Percentiles rank a stretch among this genome's conserved stretches.
Conservation (phyloP, 768 basidiomycete species). For the Collybiopsis luxurians region DNA sequence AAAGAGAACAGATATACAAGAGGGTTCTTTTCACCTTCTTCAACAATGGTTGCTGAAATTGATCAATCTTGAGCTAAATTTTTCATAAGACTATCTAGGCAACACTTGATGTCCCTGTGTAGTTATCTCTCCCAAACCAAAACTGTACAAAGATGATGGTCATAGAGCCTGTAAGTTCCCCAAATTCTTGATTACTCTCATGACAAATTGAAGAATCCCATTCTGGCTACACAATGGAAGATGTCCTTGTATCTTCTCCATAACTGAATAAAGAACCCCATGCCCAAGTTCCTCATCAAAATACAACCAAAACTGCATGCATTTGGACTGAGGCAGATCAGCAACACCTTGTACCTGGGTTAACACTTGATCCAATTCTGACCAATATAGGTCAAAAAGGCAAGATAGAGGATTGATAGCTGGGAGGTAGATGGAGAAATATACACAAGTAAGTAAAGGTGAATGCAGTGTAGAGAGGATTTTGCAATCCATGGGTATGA, state of each 20-base stretch:
- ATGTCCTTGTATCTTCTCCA: not conserved
- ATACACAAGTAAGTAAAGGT: not conserved
- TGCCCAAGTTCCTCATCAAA: not conserved
- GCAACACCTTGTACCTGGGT: not conserved
- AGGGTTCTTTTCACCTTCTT: too few species aligned
- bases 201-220: too few species aligned
- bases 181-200: too few species aligned
- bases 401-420: not conserved
- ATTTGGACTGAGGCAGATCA: not conserved
- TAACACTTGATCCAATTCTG: slow-evolving; percentile 2
- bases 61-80: too few species aligned
- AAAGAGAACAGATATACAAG: too few species aligned
- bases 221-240: not conserved
- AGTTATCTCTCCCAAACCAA: too few species aligned
- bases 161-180: too few species aligned
- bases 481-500: slow-evolving; percentile 4
- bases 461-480: not conserved
- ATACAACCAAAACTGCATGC: not conserved
- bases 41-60: too few species aligned
- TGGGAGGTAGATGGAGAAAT: not conserved
- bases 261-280: not conserved
- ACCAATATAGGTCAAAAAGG: not conserved
- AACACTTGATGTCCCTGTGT: too few species aligned
- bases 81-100: too few species aligned
- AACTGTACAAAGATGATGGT: too few species aligned